phyloP scores from a whole-genome alignment of 140 eudicot genomes.

The Stevia rebaudiana region DNA sequence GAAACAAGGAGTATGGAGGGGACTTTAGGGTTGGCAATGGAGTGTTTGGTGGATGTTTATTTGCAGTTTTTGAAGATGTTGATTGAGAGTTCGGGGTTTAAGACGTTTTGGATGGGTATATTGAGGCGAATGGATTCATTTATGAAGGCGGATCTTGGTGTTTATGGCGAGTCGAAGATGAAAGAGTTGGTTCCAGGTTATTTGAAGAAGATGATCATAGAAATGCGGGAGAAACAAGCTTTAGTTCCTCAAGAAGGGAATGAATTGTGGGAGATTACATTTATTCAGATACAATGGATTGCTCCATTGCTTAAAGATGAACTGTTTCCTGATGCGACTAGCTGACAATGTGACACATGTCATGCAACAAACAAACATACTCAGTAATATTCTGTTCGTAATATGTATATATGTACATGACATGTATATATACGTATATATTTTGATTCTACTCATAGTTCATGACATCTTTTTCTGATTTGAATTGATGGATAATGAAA shows the following conservation, averaged over 20 bases:
- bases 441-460: neutral
- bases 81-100: conserved; percentile 52
- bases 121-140: conserved; percentile 73
- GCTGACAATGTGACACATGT: too few species aligned
- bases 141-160: conserved; percentile 78
- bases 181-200: conserved; percentile 46
- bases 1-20: conserved; percentile 91
- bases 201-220: conserved; percentile 50
- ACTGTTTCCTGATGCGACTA: conserved; percentile 50
- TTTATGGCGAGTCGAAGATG: conserved; percentile 63
- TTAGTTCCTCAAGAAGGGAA: conserved; percentile 56
- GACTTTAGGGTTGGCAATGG: conserved; percentile 67
- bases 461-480: neutral
- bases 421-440: neutral
- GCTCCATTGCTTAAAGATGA: conserved; percentile 83
- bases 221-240: conserved; percentile 60
- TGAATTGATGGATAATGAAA: neutral
- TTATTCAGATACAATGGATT: conserved; percentile 87
- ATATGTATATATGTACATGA: too few species aligned
- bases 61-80: conserved; percentile 48
- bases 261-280: conserved; percentile 86
- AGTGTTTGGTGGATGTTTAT: conserved; percentile 58
- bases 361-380: too few species aligned
- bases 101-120: conserved; percentile 82
- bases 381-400: too few species aligned